Evolutionary conservation across 306 rosid genomes (phyloP), one percentile per base, ranked within the genome.

Genomic region (Prunus mongolica): DNA sequence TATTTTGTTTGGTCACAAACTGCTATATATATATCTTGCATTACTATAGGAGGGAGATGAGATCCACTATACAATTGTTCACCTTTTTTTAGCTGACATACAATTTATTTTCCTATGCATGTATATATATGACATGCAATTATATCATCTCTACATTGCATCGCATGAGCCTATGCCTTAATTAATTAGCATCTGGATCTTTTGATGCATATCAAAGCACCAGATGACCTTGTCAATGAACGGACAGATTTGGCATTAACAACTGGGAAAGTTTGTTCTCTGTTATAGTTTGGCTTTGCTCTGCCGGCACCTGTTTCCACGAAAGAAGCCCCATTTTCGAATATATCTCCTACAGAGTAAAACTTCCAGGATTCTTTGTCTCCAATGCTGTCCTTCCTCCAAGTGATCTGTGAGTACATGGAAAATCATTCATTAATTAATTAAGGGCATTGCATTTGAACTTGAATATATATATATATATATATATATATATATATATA

Each of bases 311-410:
- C 77, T 6, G 78, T 65, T 38, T 79, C 67, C 3, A 54, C 25
- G 19, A 85, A 85, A 2, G 80, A 75, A 67, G 88, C 88, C 27
- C 88, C 86, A 44, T 85, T 85, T 50, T 82, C 88, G 13, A 85
- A 79, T 2, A 46, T 80, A 77, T 85, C 86, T 57, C 82, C 67
- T 34, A 78, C 73, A 0, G 84, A 85, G 69, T 65, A 80, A 60
- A 85, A 82, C 4, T 51, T 78, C 81, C 88, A 78, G 12, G n/a
- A 65, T 28, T 2, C 8, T 12, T 67, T 41, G 10, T 47, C 2
- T 13, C 25, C 24, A 18, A 14, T 24, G 22, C 2, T 62, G n/a
- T 75, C 79, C 20, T 73, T 75, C 30, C 20, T 45, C 79, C 72
- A 50, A 50, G 79, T 64, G 41, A 47, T 47, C 63, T 64, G 49